A percentile compares a stretch with the other conserved stretches of the same genome.
Conservation (phyloP, 2,329 filamentous ascomycete genomes). For the Xylaria sp. region DNA sequence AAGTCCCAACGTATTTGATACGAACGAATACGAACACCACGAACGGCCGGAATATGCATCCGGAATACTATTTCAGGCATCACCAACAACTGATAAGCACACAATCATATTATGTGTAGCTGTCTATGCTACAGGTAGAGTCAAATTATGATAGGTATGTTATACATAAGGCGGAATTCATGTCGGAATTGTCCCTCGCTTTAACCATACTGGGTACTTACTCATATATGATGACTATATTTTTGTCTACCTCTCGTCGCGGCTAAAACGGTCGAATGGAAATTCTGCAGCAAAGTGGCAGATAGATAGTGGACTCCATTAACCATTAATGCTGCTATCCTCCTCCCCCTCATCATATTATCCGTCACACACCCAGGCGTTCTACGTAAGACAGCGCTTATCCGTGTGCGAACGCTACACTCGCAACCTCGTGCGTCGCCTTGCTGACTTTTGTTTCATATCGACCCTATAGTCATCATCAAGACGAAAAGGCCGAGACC, state of each 20-base stretch:
- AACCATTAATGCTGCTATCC: neutral
- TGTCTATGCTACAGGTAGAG: neutral
- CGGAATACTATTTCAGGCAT: neutral
- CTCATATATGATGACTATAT: neutral
- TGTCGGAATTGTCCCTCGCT: neutral
- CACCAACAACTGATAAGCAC: neutral
- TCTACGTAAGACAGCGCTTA: neutral
- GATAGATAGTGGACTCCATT: neutral
- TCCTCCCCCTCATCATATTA: neutral
- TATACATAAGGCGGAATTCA: neutral
- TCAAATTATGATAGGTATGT: neutral
- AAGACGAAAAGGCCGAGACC: neutral
- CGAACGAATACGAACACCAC: neutral
- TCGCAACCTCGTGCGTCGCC: slow-evolving; percentile 8
- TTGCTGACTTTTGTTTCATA: slow-evolving; percentile 24
- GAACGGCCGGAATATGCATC: neutral
- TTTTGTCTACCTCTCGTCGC: neutral
- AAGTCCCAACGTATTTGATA: too few relatives aligned
- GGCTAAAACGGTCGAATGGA: neutral
- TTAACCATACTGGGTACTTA: neutral
- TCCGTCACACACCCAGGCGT: slow-evolving; percentile 8
- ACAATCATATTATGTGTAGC: neutral
- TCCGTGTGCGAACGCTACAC: neutral
- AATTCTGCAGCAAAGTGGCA: neutral
- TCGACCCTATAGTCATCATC: too few relatives aligned